A percentile compares a stretch with the other conserved stretches of the same genome.
phyloP scores from a whole-genome alignment of 78 protist genomes.

The Chrysochromulina tobinii region DNA sequence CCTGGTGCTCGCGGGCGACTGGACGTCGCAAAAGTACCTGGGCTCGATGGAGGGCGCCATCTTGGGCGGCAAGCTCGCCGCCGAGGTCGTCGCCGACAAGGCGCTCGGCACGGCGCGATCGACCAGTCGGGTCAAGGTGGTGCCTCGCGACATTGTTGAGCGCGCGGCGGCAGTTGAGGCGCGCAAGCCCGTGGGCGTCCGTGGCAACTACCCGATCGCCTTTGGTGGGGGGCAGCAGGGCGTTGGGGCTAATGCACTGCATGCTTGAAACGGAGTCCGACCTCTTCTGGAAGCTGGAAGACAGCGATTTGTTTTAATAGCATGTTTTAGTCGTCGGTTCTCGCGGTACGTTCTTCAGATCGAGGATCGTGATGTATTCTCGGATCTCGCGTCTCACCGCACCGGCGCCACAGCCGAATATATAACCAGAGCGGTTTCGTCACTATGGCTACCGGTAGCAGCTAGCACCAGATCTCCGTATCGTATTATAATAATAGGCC shows the following conservation, averaged over 20 bases:
- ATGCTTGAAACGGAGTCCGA: too few species aligned
- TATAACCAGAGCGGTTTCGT: too few species aligned
- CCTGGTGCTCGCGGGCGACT: slow-evolving; percentile 52
- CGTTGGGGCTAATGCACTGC: not conserved
- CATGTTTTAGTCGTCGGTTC: too few species aligned
- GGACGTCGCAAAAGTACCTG: slow-evolving; percentile 42
- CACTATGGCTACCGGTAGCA: too few species aligned
- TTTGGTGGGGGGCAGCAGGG: slow-evolving; percentile 24
- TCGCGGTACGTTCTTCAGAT: too few species aligned
- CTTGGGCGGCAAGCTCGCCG: slow-evolving; percentile 47
- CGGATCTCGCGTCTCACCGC: too few species aligned
- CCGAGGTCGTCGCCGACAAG: not conserved
- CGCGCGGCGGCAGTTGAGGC: not conserved
- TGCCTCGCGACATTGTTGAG: not conserved
- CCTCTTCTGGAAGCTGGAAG: too few species aligned
- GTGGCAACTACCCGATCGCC: not conserved
- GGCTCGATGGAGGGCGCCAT: slow-evolving; percentile 65
- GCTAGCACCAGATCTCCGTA: too few species aligned
- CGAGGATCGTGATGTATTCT: too few species aligned
- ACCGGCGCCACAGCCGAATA: too few species aligned
- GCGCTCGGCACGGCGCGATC: not conserved
- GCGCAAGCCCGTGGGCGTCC: not conserved
- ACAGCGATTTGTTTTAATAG: too few species aligned
- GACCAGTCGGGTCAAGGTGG: not conserved
- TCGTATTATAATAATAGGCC: too few species aligned